Evolutionary conservation across 2,329 filamentous ascomycete genomes (phyloP), one percentile per base, ranked within the genome.

Genomic region (Fusarium pseudocircinatum): DNA sequence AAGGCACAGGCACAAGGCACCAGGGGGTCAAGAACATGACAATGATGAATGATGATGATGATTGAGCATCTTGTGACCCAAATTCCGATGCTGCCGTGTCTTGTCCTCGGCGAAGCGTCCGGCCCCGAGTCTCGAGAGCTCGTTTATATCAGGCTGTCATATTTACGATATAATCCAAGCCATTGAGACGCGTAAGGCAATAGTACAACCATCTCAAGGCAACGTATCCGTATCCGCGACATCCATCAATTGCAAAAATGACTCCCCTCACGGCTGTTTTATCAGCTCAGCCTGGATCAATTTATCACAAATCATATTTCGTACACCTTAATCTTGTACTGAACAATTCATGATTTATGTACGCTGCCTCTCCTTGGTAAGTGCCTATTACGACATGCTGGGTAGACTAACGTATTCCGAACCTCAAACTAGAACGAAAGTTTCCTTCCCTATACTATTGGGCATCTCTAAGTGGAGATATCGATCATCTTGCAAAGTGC

Each of bases 221-320:
- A 64, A 69, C 70, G 62, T 74, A 73, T 74, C 60, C 61, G 70
- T 71, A 74, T 68, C 70, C 62, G 67, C 34, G 28, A 36, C n/a
- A 34, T 22, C 28, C 15, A n/a, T 49, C 56, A 28, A 37, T 36
- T 63, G 26, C 32, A 40, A 22, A 36, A 36, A 42, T 20, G 36
- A 22, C 30, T 49, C n/a, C 26, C 46, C 32, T 22, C 39, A 57
- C 53, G 32, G 50, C 37, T 70, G 42, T 44, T 70, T 53, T 56
- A 56, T 69, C 49, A 44, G 47, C 49, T 43, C 65, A 65, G 59
- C 34, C 46, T 39, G 40, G 34, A 36, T 18, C 60, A 46, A 36
- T 59, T 30, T 44, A 63, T 66, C 50, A 44, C 18, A 70, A 60
- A 50, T 70, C 60, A 66, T 42, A 39, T 52, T 30, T 40, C 28